Conservation (phyloP, 208 protist genomes). For the Trypanosoma mega region DNA sequence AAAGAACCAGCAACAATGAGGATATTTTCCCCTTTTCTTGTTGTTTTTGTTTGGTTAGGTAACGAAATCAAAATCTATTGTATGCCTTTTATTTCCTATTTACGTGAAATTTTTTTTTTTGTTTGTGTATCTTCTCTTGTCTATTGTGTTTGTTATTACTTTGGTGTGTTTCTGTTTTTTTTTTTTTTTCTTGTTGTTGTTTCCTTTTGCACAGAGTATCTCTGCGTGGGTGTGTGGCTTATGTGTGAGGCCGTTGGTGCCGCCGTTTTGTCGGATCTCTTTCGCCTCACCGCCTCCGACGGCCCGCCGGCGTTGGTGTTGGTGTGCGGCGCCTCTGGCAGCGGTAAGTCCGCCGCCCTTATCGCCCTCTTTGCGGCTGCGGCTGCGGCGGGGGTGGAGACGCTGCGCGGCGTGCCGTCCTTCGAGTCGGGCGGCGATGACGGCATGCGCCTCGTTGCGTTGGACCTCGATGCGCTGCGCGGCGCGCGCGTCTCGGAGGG, state of each 20-base stretch:
- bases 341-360: constrained; percentile 30
- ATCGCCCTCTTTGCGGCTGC: constrained; percentile 13
- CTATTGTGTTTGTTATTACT: no score
- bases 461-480: constrained; percentile 10
- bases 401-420: constrained; percentile 8
- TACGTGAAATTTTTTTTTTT: background rate
- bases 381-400: constrained; percentile 14
- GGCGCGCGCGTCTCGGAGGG: background rate
- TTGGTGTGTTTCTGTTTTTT: no score
- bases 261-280: constrained; percentile 37
- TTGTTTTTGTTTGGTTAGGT: background rate
- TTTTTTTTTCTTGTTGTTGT: constrained; percentile 23
- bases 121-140: background rate
- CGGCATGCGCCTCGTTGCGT: constrained; percentile 26
- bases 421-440: background rate
- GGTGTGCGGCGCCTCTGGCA: constrained; percentile 27
- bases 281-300: constrained; percentile 26
- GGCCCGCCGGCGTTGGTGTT: constrained; percentile 15
- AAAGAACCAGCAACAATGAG: no score
- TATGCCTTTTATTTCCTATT: background rate
- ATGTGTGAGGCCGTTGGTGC: constrained; percentile 51
- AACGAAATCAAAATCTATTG: background rate
- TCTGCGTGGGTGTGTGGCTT: no score
- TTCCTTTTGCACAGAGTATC: no score
- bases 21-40: no score